Percentiles rank a stretch among this genome's conserved stretches.
Evolutionary conservation across 1,284 basidiomycete species (phyloP).

Genomic region (Ganoderma meredithae): DNA sequence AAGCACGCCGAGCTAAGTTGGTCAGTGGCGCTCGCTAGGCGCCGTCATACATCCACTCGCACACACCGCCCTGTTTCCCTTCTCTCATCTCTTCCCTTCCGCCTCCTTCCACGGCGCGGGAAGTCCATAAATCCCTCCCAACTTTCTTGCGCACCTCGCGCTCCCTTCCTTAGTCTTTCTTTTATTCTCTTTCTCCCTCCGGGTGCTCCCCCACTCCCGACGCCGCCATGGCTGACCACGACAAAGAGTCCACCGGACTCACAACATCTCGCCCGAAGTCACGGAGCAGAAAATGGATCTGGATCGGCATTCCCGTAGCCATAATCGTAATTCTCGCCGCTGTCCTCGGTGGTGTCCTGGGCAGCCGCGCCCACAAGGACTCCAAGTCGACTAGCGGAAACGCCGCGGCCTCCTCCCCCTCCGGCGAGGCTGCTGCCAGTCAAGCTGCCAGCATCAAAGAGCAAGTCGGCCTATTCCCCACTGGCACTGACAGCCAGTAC

Average conservation of each 20-base stretch:
- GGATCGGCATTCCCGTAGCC: constrained; percentile 68
- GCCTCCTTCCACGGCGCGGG: constrained; percentile 2
- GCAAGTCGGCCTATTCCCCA: constrained; percentile 72
- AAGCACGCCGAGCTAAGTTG: constrained; percentile 6
- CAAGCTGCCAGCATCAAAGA: constrained; percentile 66
- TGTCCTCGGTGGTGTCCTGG: constrained; percentile 83
- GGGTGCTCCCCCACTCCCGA: neutral
- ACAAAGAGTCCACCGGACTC: constrained; percentile 70
- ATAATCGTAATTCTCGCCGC: constrained; percentile 76
- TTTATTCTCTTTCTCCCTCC: constrained; percentile 17
- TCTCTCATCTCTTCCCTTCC: constrained; percentile 6
- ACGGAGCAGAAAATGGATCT: constrained; percentile 62
- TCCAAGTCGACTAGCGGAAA: constrained; percentile 35
- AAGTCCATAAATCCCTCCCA: constrained; percentile 5
- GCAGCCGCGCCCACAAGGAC: constrained; percentile 61
- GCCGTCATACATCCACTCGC: neutral
- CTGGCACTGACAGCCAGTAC: constrained; percentile 76
- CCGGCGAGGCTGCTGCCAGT: constrained; percentile 46
- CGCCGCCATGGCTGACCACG: constrained; percentile 46
- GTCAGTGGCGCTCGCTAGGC: neutral
- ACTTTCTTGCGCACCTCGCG: neutral
- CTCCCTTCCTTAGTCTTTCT: constrained; percentile 27
- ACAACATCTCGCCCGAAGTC: constrained; percentile 53
- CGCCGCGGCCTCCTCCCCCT: constrained; percentile 31
- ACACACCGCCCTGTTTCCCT: constrained; percentile 6